phyloP scores from a whole-genome alignment of 352 stramenopile genomes.

The Phytophthora cajani region DNA sequence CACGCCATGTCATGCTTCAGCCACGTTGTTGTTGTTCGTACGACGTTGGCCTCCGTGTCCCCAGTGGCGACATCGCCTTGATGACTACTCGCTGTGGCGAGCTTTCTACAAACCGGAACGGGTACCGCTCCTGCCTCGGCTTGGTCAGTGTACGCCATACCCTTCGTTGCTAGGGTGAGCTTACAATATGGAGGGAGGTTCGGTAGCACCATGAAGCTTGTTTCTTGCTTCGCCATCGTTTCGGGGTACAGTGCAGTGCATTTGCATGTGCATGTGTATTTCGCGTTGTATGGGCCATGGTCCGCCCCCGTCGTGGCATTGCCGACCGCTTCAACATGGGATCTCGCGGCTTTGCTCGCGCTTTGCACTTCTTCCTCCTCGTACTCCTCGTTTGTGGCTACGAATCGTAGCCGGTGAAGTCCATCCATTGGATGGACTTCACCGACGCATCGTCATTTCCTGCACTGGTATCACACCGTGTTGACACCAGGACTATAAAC shows the following conservation, averaged over 20 bases:
- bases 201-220: too few species aligned
- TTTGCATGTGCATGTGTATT: background rate
- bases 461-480: background rate
- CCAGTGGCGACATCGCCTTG: conserved; percentile 4
- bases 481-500: background rate
- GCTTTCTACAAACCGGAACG: conserved; percentile 4
- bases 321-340: conserved; percentile 28
- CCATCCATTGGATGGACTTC: conserved; percentile 6
- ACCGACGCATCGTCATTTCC: conserved; percentile 1
- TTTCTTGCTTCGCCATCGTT: background rate
- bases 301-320: conserved; percentile 10
- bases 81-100: background rate
- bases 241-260: background rate
- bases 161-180: background rate
- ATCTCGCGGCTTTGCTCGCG: conserved; percentile 27
- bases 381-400: conserved; percentile 10
- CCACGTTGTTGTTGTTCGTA: conserved; percentile 19
- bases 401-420: background rate
- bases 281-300: conserved; percentile 7
- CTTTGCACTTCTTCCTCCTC: conserved; percentile 13
- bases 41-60: background rate
- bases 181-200: too few species aligned
- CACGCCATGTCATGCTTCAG: conserved; percentile 17
- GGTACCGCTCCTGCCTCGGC: conserved; percentile 1
- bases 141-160: background rate